Evolutionary conservation across 202 grass and related monocot genomes (phyloP).

Genomic region (Zizania palustris): DNA sequence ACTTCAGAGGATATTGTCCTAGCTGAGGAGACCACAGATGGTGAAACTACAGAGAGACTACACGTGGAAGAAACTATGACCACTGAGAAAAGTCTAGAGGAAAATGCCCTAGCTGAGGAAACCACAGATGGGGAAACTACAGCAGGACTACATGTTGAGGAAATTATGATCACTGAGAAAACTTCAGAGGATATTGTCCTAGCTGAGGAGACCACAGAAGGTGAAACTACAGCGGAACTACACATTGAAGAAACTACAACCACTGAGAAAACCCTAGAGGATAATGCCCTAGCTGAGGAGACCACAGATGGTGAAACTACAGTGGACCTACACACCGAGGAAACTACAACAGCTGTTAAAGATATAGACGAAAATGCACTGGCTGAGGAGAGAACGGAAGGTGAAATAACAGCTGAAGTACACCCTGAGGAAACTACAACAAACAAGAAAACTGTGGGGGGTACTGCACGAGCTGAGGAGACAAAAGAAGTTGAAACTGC

Average conservation of each 20-base stretch:
- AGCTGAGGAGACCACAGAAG: conserved; percentile 3
- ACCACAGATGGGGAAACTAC: neutral
- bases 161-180: conserved; percentile 1
- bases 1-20: no score
- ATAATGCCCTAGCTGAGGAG: neutral
- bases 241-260: neutral
- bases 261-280: neutral
- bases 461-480: neutral
- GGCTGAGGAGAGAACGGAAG: neutral
- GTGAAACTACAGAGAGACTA: no score
- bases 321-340: neutral
- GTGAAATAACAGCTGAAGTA: neutral
- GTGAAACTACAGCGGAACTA: neutral
- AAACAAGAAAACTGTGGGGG: neutral
- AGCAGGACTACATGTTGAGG: neutral
- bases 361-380: neutral
- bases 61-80: conserved; percentile 13
- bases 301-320: neutral
- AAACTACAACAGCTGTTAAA: conserved; percentile 1
- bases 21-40: no score
- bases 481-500: neutral
- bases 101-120: neutral
- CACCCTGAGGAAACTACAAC: neutral
- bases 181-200: neutral
- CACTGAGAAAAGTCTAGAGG: neutral